phyloP scores from a whole-genome alignment of 2,329 filamentous ascomycete species.

The Chrysoporthe cubensis region DNA sequence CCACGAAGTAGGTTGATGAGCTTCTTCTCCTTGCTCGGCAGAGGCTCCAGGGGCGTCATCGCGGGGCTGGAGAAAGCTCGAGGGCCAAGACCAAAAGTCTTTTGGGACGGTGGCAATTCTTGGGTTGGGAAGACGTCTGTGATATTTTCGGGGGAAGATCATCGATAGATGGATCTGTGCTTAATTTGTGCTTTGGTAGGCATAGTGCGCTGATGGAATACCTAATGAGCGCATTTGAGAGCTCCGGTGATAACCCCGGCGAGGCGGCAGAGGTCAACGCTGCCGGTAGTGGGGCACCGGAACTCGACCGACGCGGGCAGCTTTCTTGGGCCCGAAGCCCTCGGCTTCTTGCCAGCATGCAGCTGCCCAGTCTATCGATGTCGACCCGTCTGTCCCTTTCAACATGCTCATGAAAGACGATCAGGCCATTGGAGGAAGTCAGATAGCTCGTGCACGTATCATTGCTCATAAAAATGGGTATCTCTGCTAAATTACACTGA shows the following conservation, averaged over 20 bases:
- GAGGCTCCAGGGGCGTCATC: conserved; percentile 25
- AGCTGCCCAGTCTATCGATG: neutral
- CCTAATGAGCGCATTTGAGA: neutral
- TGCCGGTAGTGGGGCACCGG: conserved; percentile 8
- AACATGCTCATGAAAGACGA: no score
- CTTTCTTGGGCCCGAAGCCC: neutral
- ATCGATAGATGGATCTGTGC: neutral
- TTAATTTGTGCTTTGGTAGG: neutral
- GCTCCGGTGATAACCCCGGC: neutral
- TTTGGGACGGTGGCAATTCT: neutral
- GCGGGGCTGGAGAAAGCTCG: conserved; percentile 6
- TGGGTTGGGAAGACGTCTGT: neutral
- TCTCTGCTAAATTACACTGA: conserved; percentile 13
- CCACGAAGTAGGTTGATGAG: conserved; percentile 69
- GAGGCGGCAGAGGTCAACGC: neutral
- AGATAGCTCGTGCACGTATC: neutral
- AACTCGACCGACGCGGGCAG: neutral
- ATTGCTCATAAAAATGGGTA: conserved; percentile 27
- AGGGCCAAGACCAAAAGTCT: neutral
- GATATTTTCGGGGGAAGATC: neutral
- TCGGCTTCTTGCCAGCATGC: neutral
- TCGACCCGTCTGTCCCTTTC: neutral
- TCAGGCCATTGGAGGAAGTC: neutral
- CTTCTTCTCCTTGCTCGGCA: conserved; percentile 35
- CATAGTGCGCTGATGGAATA: no score